phyloP scores from a whole-genome alignment of 2,329 filamentous ascomycete species.

The Botrytis elliptica region DNA sequence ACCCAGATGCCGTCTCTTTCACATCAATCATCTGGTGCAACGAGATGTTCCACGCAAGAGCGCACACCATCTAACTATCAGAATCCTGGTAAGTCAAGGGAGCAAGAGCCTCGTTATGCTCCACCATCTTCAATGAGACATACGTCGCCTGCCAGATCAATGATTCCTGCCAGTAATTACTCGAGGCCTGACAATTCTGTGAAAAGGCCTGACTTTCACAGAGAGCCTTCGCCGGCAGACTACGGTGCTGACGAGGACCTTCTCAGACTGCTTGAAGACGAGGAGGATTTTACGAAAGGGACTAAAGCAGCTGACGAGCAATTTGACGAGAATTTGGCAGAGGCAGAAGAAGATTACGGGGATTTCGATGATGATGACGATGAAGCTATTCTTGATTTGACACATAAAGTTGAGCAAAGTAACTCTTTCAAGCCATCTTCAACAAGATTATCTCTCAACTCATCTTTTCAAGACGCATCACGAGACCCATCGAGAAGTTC shows the following conservation, averaged over 20 bases:
- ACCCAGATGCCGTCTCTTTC: constrained; percentile 26
- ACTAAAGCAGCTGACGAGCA: constrained; percentile 15
- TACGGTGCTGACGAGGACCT: constrained; percentile 32
- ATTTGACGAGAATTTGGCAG: constrained; percentile 22
- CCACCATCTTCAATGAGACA: constrained; percentile 7
- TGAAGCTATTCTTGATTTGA: constrained; percentile 43
- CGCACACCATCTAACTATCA: neutral
- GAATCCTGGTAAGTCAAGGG: neutral
- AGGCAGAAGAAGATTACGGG: constrained; percentile 33
- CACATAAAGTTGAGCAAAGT: constrained; percentile 44
- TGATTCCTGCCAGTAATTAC: neutral
- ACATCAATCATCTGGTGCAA: neutral
- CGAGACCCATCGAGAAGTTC: constrained; percentile 27
- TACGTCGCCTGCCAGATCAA: neutral
- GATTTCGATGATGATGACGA: constrained; percentile 39
- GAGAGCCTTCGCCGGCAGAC: constrained; percentile 26
- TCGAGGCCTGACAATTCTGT: neutral
- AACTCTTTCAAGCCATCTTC: constrained; percentile 30
- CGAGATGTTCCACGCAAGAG: constrained; percentile 1
- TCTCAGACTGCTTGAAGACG: constrained; percentile 33
- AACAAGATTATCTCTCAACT: constrained; percentile 32
- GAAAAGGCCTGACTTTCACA: constrained; percentile 12
- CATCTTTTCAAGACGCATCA: constrained; percentile 23
- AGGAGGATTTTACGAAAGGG: constrained; percentile 26
- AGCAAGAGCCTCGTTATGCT: neutral